Evolutionary conservation across 306 rosid genomes (phyloP), one percentile per base, ranked within the genome.

Genomic region (Geum urbanum): DNA sequence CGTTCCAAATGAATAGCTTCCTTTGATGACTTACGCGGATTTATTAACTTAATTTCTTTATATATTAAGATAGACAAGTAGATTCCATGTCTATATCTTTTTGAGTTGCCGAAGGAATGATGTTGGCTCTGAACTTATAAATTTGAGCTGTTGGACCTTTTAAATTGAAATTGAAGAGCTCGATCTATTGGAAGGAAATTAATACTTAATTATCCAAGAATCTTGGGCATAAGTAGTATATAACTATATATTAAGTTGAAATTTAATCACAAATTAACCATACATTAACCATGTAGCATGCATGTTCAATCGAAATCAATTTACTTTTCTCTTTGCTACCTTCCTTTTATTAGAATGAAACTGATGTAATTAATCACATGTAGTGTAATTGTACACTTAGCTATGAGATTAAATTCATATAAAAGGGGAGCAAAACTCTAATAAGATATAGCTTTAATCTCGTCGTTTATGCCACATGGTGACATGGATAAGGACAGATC

Each of bases 1-100:
- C 19, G 8, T 24, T 67, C 60, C 72, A 50, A 37, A n/a, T 50
- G 4, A 16, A 67, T 67, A n/a, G 37, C 59, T 67, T 18, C 61
- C 63, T 11, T 3, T 57, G 63, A 57, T 57, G 62, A 27, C 37
- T 32, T 32, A 32, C 37, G 37, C 3, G 37, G 37, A 4, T 32
- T 32, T 2, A 32, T 32, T 32, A 32, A 32, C 37, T 1, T 32
- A 32, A 32, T 32, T 32, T 32, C 37, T 32, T 32, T 27, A 32
- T 32, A 32, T 32, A 32, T 32, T 32, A 32, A 52, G 24, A 8
- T 1, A n/a, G 0, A 9, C 9, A 53, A 1, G 12, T 19, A 53
- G 4, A n/a, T 41, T 41, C 44, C 6, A 43, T 43, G 9, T 27
- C 2, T 32, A 32, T 8, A 54, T 20, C 20, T 18, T 53, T 19